A percentile compares a stretch with the other conserved stretches of the same genome.
Evolutionary conservation across 345 rosid genomes (phyloP).

Genomic region (Dipteronia dyeriana): DNA sequence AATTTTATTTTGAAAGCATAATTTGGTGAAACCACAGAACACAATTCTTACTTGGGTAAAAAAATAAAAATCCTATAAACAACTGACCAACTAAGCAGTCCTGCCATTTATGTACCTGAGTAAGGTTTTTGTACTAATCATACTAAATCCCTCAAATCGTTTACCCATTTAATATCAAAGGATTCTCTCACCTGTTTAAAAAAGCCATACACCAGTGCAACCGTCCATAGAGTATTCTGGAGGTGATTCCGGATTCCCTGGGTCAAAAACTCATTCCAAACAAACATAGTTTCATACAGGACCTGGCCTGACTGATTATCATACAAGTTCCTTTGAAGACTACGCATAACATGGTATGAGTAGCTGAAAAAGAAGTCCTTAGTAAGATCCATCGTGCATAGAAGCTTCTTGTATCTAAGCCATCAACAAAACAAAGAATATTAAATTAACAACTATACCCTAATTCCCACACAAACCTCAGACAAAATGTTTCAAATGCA

Average conservation of each 20-base stretch:
- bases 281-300: slow-evolving; percentile 92
- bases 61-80: neutral
- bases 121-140: neutral
- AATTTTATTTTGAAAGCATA: neutral
- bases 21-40: neutral
- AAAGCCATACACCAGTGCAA: slow-evolving; percentile 94
- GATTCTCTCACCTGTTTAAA: slow-evolving; percentile 79
- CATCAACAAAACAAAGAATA: slow-evolving; percentile 30
- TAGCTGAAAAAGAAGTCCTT: slow-evolving; percentile 99
- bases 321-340: slow-evolving; percentile 87
- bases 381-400: slow-evolving; percentile 86
- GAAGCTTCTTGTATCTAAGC: slow-evolving; percentile 94
- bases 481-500: slow-evolving; percentile 1
- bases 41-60: neutral
- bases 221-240: slow-evolving; percentile 91
- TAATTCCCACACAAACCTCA: neutral
- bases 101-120: neutral
- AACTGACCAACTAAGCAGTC: neutral
- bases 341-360: slow-evolving; percentile 89
- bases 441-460: slow-evolving; percentile 12
- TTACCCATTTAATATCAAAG: slow-evolving; percentile 10
- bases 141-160: slow-evolving; percentile 8
- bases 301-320: slow-evolving; percentile 63
- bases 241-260: slow-evolving; percentile 88
- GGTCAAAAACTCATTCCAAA: slow-evolving; percentile 97